phyloP scores from a whole-genome alignment of 208 protist species.

The Acanthamoeba sp. region DNA sequence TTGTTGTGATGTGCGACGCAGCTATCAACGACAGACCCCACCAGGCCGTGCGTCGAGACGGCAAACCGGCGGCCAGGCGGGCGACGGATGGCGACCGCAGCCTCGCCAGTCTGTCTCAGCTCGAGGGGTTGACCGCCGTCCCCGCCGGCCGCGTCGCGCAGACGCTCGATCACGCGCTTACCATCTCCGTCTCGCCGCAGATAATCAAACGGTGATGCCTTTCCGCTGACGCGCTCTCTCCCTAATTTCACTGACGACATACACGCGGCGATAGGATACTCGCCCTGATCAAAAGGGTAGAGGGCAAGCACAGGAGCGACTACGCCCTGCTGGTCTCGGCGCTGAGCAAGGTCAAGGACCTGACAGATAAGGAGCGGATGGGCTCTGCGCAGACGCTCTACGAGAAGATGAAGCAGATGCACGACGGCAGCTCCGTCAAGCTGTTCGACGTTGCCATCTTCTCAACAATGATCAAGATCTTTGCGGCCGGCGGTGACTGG shows the following conservation, averaged over 20 bases:
- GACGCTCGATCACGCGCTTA: not conserved
- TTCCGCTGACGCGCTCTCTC: not conserved
- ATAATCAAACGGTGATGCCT: not conserved
- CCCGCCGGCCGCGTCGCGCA: not conserved
- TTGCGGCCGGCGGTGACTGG: constrained; percentile 22
- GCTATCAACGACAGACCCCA: not conserved
- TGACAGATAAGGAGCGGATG: not conserved
- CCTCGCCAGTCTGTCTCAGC: not conserved
- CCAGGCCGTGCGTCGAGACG: not conserved
- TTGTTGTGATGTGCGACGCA: not conserved
- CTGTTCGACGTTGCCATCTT: constrained; percentile 50
- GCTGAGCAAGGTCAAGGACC: not conserved
- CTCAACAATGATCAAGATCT: constrained; percentile 28
- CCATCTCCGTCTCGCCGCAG: not conserved
- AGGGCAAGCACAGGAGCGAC: constrained; percentile 5
- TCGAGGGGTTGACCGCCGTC: not conserved
- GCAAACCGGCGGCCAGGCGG: no score
- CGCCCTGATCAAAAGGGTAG: constrained; percentile 20
- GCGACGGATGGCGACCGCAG: not conserved
- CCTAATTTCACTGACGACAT: not conserved
- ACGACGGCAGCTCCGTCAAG: not conserved
- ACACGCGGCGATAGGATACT: not conserved
- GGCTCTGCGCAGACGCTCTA: not conserved
- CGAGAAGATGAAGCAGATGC: not conserved
- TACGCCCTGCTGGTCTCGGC: not conserved